Evolutionary conservation across 257 asterid genomes (phyloP).

Genomic region (Rhazya stricta): DNA sequence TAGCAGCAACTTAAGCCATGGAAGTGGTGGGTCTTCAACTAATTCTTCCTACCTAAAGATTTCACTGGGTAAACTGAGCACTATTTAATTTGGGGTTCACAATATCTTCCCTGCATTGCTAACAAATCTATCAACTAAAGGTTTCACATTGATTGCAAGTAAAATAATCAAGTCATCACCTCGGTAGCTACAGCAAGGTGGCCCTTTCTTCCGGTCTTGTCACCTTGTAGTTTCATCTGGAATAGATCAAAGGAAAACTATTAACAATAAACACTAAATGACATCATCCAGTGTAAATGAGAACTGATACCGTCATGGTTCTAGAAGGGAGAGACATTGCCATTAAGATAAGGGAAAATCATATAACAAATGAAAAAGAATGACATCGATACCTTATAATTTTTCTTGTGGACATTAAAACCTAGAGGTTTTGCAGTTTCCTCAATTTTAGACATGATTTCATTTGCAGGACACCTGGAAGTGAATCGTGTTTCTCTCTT

Average conservation of each 20-base stretch:
- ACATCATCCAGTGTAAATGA: not conserved
- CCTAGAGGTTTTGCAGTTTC: constrained; percentile 81
- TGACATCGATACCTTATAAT: constrained; percentile 50
- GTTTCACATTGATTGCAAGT: not conserved
- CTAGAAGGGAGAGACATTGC: not conserved
- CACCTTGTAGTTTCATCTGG: constrained; percentile 78
- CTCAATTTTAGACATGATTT: constrained; percentile 69
- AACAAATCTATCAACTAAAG: not conserved
- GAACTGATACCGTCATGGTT: not conserved
- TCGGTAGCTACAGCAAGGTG: constrained; percentile 80
- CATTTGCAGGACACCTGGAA: constrained; percentile 60
- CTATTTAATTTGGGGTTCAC: not conserved
- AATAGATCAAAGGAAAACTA: constrained; percentile 5
- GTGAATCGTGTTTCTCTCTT: constrained; percentile 76
- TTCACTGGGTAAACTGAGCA: not conserved
- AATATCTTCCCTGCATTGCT: not conserved
- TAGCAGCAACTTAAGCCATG: not conserved
- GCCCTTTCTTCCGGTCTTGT: constrained; percentile 76
- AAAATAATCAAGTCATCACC: constrained; percentile 35
- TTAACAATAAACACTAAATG: not conserved
- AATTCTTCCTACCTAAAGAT: not conserved
- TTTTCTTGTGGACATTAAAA: constrained; percentile 63
- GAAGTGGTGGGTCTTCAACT: not conserved
- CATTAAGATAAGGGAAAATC: not conserved
- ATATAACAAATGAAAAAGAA: not conserved